A percentile compares a stretch with the other conserved stretches of the same genome.
These are phyloP conservation scores for Rosa chinensis DNA, from an alignment of 306 rosid species.

Conservation along the genomic window DNA sequence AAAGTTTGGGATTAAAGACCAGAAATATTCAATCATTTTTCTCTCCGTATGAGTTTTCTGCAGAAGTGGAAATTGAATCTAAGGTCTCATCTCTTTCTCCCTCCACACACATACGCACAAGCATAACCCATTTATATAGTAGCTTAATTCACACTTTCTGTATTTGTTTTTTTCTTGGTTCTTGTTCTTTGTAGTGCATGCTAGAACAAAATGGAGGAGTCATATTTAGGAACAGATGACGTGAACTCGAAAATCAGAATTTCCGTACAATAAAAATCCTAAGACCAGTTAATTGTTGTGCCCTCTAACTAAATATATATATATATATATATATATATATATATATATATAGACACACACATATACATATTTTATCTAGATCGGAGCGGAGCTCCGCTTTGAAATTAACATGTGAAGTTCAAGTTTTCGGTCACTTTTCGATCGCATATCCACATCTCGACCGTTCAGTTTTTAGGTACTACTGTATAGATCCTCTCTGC, in stretches of 20 bases:
- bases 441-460: too few relatives aligned
- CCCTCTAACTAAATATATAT: too few relatives aligned
- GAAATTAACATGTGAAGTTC: too few relatives aligned
- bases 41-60: conserved; percentile 41
- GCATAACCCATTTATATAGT: not conserved
- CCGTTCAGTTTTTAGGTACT: too few relatives aligned
- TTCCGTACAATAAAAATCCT: too few relatives aligned
- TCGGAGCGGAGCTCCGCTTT: too few relatives aligned
- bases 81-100: conserved; percentile 24
- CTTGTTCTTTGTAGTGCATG: not conserved
- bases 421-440: too few relatives aligned
- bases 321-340: too few relatives aligned
- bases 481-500: too few relatives aligned
- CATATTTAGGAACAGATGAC: not conserved
- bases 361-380: too few relatives aligned
- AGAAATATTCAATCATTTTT: conserved; percentile 47
- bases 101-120: not conserved
- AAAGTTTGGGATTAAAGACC: conserved; percentile 36
- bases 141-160: not conserved
- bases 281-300: too few relatives aligned
- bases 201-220: not conserved
- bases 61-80: conserved; percentile 37
- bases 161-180: not conserved
- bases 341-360: too few relatives aligned
- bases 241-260: not conserved